A percentile compares a stretch with the other conserved stretches of the same genome.
Conservation (phyloP, 345 rosid species). For the Boechera divaricarpa region DNA sequence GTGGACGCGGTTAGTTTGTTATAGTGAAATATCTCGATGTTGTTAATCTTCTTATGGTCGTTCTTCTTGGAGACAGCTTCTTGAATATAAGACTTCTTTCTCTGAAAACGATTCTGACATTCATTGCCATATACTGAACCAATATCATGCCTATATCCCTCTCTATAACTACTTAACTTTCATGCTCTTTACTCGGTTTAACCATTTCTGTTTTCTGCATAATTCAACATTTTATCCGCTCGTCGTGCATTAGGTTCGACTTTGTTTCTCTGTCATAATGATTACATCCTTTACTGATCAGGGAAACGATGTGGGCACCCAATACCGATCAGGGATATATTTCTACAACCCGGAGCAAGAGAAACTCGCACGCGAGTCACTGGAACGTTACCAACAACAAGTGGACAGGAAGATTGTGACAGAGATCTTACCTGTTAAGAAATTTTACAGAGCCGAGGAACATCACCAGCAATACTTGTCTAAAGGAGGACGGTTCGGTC, state of each 20-base stretch:
- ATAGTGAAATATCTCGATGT: not conserved
- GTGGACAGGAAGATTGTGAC: conserved; percentile 74
- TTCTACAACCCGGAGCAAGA: conserved; percentile 81
- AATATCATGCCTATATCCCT: not conserved
- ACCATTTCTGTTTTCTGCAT: not conserved
- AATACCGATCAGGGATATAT: conserved; percentile 89
- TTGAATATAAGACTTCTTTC: not conserved
- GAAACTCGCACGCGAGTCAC: conserved; percentile 67
- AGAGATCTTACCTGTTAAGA: conserved; percentile 87
- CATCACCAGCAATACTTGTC: conserved; percentile 91
- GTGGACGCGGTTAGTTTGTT: no score
- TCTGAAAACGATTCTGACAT: not conserved
- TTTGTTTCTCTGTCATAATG: conserved; percentile 19
- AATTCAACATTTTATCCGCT: not conserved
- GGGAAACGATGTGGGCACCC: conserved; percentile 94
- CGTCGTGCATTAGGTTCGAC: not conserved
- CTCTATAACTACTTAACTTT: not conserved
- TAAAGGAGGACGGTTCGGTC: conserved; percentile 92
- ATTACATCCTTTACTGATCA: conserved; percentile 34
- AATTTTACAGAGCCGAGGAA: conserved; percentile 90
- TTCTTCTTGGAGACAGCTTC: not conserved
- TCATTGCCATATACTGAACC: not conserved
- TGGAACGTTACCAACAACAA: conserved; percentile 65
- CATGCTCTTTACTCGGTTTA: not conserved
- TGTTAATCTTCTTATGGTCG: not conserved